Percentiles rank a stretch among this genome's conserved stretches.
phyloP scores from a whole-genome alignment of 2,329 filamentous ascomycete genomes.

The Chaetomiaceae sp. region DNA sequence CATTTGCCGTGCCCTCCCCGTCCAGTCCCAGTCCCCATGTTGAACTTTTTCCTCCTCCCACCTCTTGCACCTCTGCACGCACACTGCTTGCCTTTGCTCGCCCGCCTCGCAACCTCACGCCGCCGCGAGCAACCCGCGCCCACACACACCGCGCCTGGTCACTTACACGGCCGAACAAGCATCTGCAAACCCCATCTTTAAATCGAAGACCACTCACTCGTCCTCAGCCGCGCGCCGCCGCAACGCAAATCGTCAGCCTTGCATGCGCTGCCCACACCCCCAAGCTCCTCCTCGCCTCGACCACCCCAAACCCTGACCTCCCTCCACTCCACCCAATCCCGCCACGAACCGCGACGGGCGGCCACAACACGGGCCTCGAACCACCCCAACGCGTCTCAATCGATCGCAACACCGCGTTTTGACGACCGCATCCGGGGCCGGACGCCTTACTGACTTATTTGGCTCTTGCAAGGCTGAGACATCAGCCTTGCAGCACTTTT shows the following conservation, averaged over 20 bases:
- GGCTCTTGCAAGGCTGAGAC: constrained; percentile 15
- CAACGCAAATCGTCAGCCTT: constrained; percentile 15
- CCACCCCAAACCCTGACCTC: constrained; percentile 21
- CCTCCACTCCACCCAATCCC: constrained; percentile 20
- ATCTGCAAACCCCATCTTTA: neutral
- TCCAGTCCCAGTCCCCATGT: too few species aligned
- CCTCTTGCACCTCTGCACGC: too few species aligned
- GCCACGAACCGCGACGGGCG: constrained; percentile 18
- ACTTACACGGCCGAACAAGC: constrained; percentile 5
- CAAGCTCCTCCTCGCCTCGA: constrained; percentile 1
- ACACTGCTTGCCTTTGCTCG: constrained; percentile 3
- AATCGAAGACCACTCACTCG: constrained; percentile 8
- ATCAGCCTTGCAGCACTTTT: constrained; percentile 23
- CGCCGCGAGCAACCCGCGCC: constrained; percentile 5
- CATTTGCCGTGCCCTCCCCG: constrained; percentile 27
- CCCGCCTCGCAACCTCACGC: constrained; percentile 7
- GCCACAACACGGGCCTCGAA: constrained; percentile 19
- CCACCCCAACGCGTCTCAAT: constrained; percentile 25
- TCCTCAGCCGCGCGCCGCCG: neutral
- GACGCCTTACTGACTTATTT: constrained; percentile 3
- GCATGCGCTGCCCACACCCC: constrained; percentile 9
- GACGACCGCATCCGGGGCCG: neutral
- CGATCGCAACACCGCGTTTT: constrained; percentile 13
- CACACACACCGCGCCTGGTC: constrained; percentile 1
- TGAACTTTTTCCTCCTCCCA: constrained; percentile 29